A percentile compares a stretch with the other conserved stretches of the same genome.
These are phyloP conservation scores for Vitis rotundifolia DNA, from an alignment of 164 flowering plant genomes.

Conservation along the genomic window DNA sequence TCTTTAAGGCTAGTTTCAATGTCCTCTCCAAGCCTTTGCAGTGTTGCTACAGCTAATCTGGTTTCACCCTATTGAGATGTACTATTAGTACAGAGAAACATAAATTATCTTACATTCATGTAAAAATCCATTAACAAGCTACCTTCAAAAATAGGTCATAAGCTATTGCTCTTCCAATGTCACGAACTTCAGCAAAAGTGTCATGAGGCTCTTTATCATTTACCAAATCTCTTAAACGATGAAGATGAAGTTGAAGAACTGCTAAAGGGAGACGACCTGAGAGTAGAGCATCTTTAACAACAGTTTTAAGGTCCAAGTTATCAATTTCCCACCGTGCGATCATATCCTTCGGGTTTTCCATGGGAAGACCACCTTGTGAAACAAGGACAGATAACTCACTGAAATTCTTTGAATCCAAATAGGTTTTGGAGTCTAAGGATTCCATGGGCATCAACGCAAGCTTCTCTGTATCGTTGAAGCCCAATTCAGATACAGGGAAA, in stretches of 20 bases:
- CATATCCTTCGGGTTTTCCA: conserved; percentile 92
- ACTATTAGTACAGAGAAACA: conserved; percentile 18
- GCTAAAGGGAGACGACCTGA: conserved; percentile 97
- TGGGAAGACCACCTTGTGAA: conserved; percentile 37
- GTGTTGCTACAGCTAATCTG: conserved; percentile 74
- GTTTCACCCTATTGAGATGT: conserved; percentile 75
- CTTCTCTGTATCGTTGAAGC: conserved; percentile 28
- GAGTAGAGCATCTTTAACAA: conserved; percentile 86
- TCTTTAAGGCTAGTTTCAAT: conserved; percentile 72
- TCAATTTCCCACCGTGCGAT: conserved; percentile 83
- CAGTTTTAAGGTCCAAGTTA: conserved; percentile 73
- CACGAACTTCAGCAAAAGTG: conserved; percentile 82
- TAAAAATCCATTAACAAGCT: conserved; percentile 17
- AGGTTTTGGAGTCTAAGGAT: conserved; percentile 18
- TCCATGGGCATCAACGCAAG: conserved; percentile 55
- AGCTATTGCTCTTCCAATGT: conserved; percentile 90
- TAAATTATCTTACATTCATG: not conserved
- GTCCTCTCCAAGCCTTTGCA: conserved; percentile 98
- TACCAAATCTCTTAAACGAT: conserved; percentile 46
- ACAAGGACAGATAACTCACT: conserved; percentile 36
- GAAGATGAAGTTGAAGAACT: conserved; percentile 93
- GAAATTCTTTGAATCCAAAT: conserved; percentile 26
- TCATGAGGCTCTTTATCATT: conserved; percentile 63
- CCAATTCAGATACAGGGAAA: conserved; percentile 27
- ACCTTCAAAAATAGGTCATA: conserved; percentile 96